These are phyloP conservation scores for Xylariaceae sp. DNA, from an alignment of 2,329 filamentous ascomycete genomes.

Conservation along the genomic window DNA sequence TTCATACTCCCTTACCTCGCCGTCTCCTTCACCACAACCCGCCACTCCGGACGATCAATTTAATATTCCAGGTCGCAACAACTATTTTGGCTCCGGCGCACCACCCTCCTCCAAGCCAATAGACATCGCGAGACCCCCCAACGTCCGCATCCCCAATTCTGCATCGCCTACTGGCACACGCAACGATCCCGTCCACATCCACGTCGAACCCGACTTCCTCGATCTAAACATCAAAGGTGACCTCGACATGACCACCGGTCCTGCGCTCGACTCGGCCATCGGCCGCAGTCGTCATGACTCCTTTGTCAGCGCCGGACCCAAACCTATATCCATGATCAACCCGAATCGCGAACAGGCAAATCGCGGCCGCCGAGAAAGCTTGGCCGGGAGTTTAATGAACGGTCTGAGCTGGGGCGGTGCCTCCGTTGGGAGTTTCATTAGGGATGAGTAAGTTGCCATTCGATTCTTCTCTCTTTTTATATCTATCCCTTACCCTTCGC, in stretches of 20 bases:
- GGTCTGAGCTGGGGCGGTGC: conserved; percentile 98
- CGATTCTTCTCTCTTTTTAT: conserved; percentile 27
- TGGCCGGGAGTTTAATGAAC: conserved; percentile 68
- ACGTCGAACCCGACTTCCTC: conserved; percentile 27
- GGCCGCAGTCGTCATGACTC: conserved; percentile 65
- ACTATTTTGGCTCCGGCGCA: conserved; percentile 31
- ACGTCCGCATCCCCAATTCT: conserved; percentile 27
- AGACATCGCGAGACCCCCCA: conserved; percentile 34
- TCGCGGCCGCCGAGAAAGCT: conserved; percentile 62
- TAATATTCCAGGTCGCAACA: conserved; percentile 32
- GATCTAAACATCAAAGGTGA: conserved; percentile 39
- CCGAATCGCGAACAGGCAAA: conserved; percentile 62
- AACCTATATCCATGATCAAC: conserved; percentile 69
- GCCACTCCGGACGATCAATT: conserved; percentile 46
- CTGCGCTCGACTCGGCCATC: conserved; percentile 60
- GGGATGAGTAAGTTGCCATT: conserved; percentile 82
- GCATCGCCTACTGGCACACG: conserved; percentile 16
- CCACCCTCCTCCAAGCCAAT: conserved; percentile 41
- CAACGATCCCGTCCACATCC: conserved; percentile 28
- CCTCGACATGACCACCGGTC: conserved; percentile 61
- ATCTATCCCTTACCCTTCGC: conserved; percentile 6
- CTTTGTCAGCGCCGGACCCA: conserved; percentile 66
- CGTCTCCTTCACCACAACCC: conserved; percentile 47
- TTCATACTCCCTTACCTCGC: conserved; percentile 43
- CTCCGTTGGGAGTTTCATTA: conserved; percentile 94